Evolutionary conservation across 1,284 basidiomycete genomes (phyloP), one percentile per base, ranked within the genome.

Genomic region (Irpex sp.): DNA sequence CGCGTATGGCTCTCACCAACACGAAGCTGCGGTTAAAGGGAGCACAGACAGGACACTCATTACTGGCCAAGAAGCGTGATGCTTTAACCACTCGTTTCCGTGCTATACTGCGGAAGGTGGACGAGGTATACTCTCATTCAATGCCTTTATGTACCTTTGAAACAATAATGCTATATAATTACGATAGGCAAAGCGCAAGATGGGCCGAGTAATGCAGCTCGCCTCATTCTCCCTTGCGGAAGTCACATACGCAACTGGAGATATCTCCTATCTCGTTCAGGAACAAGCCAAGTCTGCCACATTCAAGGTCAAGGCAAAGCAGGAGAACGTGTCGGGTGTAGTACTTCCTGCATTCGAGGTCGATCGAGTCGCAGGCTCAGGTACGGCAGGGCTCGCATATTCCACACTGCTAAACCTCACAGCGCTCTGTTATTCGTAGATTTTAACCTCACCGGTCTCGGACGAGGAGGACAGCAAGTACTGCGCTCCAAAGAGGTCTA

Each of bases 141-240:
- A 37, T 53, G 26, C 26, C 26, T 26, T 26, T 3, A 26, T 26
- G 26, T 26, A 26, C 26, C 26, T 26, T 3, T 26, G 26, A 26
- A 26, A 26, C 26, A 26, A 26, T 26, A 26, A n/a, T 47, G 61
- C 50, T 46, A 50, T 57, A 47, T 39, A 46, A 43, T 31, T n/a
- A 17, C 43, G 36, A 21, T 68, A 96, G 94, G 97, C 97, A 15
- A 99, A 99, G 78, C 88, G 95, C 64, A 95, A 98, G 81, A 99
- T 99, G 97, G 97, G 97, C 47, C 84, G 92, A 67, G 96, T 99
- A 35, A 97, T 99, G 89, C 97, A 99, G 76, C 83, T 97, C 58
- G 97, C 97, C 15, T 97, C 96, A 54, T 98, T 99, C 83, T 97
- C 94, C 50, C 90, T 99, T 77, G 97, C 97, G 0, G 97, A 99